Base-by-base conservation (phyloP, 2,329 filamentous ascomycete species). In the Penicillium corylophilum region DNA sequence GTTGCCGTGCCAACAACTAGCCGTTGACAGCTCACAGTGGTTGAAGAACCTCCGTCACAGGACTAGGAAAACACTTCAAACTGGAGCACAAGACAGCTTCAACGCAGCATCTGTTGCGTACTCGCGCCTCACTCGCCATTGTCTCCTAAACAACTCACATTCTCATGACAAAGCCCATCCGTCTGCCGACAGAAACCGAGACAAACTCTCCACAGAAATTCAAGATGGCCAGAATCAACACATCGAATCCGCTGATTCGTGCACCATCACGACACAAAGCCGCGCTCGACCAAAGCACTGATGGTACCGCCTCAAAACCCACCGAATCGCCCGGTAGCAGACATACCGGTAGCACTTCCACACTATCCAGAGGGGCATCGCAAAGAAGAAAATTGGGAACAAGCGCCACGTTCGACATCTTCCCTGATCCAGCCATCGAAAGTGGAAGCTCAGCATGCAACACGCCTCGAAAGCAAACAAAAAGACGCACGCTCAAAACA, bases 161-260 rank as follows among this genome's bases (percentile, higher is more conserved):
- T 12, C 8, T 13, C n/a, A 13, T 31, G 26, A 42, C 18, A 38
- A 20, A 13, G 12, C 29, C 16, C 16, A 20, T 38, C 9, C 20
- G 3, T 12, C 6, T 20, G 6, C 16, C 35, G 9, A 20, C 33
- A 31, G 26, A 31, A 47, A 18, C 4, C 24, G 26, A 46, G 26
- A 15, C 2, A 10, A 26, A 43, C 36, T 23, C 15, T 24, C 16
- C 20, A 44, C 24, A 24, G 31, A 20, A 38, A 12, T 28, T 16
- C 31, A 61, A 40, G 16, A 68, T 67, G 65, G 65, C 65, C 33
- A 56, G 64, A 51, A 54, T 67, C 46, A 67, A 67, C 48, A 60
- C 64, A 6, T 44, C 56, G 13, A 62, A 54, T 12, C 56, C 62
- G 7, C 38, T 52, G 26, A 46, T 48, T 24, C 43, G 39, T 13